phyloP scores from a whole-genome alignment of 345 rosid genomes.

The Aquilaria yunnanensis region DNA sequence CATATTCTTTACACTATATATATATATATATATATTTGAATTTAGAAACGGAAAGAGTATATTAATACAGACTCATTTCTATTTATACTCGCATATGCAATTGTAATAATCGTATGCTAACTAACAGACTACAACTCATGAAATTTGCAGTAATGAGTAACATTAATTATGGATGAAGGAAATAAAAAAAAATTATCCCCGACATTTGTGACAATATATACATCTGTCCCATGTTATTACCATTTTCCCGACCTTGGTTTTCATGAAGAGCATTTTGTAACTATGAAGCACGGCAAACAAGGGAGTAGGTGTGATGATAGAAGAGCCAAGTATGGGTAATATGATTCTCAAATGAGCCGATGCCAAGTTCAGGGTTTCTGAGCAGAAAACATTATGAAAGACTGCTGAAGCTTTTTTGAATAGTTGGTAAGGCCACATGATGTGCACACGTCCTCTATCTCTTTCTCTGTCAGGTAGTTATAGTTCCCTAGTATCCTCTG shows the following conservation, averaged over 20 bases:
- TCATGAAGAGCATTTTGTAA: neutral
- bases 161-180: too few species aligned
- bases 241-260: conserved; percentile 11
- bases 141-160: too few species aligned
- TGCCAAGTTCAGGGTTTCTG: conserved; percentile 60
- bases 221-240: conserved; percentile 17
- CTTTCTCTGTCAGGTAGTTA: conserved; percentile 59
- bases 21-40: too few species aligned
- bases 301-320: neutral
- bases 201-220: conserved; percentile 12
- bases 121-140: too few species aligned
- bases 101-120: too few species aligned
- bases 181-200: too few species aligned
- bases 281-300: conserved; percentile 3
- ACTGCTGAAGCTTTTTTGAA: conserved; percentile 45
- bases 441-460: conserved; percentile 74
- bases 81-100: too few species aligned
- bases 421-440: conserved; percentile 82
- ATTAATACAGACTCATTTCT: too few species aligned
- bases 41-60: too few species aligned
- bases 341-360: conserved; percentile 14
- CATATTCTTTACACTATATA: too few species aligned
- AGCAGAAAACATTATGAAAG: conserved; percentile 89
- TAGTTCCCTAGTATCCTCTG: conserved; percentile 49
- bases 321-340: conserved; percentile 12